phyloP scores from a whole-genome alignment of 2,329 filamentous ascomycete genomes.

The Fusarium udum region DNA sequence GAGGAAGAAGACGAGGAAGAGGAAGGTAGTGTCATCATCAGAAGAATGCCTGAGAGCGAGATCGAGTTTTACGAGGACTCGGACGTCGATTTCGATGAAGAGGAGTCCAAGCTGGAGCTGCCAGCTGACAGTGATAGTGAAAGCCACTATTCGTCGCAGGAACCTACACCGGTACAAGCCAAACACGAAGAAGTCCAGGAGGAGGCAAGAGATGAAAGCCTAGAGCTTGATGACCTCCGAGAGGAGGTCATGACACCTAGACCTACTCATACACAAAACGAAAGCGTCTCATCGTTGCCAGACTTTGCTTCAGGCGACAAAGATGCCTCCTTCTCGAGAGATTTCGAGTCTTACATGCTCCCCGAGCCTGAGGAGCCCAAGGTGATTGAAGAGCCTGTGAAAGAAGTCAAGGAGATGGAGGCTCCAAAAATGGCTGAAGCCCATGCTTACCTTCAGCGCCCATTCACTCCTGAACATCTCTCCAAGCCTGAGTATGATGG shows the following conservation, averaged over 20 bases:
- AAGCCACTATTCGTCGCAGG: constrained; percentile 49
- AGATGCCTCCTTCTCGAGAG: constrained; percentile 53
- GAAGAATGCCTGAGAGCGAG: constrained; percentile 69
- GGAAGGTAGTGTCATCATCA: constrained; percentile 72
- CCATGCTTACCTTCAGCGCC: constrained; percentile 52
- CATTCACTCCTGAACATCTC: constrained; percentile 61
- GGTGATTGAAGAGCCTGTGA: constrained; percentile 44
- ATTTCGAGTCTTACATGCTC: constrained; percentile 59
- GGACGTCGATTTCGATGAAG: constrained; percentile 59
- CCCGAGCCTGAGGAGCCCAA: constrained; percentile 49
- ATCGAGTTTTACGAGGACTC: constrained; percentile 69
- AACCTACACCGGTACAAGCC: constrained; percentile 38
- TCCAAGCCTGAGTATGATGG: constrained; percentile 73
- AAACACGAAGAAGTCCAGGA: constrained; percentile 50
- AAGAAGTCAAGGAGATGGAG: constrained; percentile 35
- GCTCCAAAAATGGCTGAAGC: constrained; percentile 50
- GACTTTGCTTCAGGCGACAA: constrained; percentile 49
- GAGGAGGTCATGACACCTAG: constrained; percentile 65
- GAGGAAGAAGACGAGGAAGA: constrained; percentile 57
- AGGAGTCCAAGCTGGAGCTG: constrained; percentile 66
- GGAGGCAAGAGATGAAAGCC: constrained; percentile 36
- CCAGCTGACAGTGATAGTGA: constrained; percentile 56
- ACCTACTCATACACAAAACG: constrained; percentile 45
- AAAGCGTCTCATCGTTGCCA: constrained; percentile 47
- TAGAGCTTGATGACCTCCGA: constrained; percentile 37